Base-by-base conservation (phyloP, 2,329 filamentous ascomycete genomes). In the Coniochaeta pulveracea region DNA sequence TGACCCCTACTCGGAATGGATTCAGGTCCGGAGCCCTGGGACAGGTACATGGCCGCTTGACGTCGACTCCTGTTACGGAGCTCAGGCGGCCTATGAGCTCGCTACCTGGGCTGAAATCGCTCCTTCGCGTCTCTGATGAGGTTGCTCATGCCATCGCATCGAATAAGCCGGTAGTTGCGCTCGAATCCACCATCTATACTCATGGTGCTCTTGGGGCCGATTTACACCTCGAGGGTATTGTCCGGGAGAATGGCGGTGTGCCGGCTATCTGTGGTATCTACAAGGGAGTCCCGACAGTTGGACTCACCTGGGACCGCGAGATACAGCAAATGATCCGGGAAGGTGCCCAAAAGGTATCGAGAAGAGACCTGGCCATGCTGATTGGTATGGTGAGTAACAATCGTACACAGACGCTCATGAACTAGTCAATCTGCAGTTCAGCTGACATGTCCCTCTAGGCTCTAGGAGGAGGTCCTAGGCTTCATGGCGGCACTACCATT, bases 141-240 rank as follows among this genome's bases (percentile, higher is more conserved):
- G 80, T 98, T 10, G 64, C 68, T 34, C 76, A 85, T 50, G 89
- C 88, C 24, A 56, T 95, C 30, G 65, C 73, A 26, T 71, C 74
- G 10, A 76, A 78, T 36, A 78, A 76, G 47, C 89, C 91, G 1
- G 79, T 98, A 4, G 88, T 98, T 9, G 91, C 89, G 11, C 69
- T 98, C 4, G 91, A 98, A 57, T 86, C 85, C 2, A 94, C 91
- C 4, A 96, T 98, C 46, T 96, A 98, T 57, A 98, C 91, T 2
- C 91, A 98, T 58, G 88, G 86, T 25, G 77, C 81, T 15, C 66
- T 98, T 10, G 84, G 85, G n/a, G 72, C 76, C 21, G 66, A 70
- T 28, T 60, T 74, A 14, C 70, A 80, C 29, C 72, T 96, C 38
- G 85, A 95, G 50, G 76, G 78, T 10, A 68, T 93, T 25, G 82